Percentiles rank a stretch among this genome's conserved stretches.
These are phyloP conservation scores for Talaromyces sp. DNA, from an alignment of 2,329 filamentous ascomycete genomes.

Conservation along the genomic window DNA sequence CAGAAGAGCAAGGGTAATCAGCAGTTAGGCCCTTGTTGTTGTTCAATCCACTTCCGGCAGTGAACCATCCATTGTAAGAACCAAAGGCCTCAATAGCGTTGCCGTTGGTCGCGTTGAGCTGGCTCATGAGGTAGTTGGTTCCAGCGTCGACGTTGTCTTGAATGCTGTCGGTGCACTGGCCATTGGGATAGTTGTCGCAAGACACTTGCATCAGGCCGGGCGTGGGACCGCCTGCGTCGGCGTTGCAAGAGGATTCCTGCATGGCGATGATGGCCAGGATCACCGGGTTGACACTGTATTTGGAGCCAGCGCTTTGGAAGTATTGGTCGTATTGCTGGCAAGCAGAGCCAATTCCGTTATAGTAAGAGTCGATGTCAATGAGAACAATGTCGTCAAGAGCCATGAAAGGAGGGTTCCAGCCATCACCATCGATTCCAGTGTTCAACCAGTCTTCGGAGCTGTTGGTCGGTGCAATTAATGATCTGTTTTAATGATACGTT, in stretches of 20 bases:
- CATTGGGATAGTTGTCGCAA: constrained; percentile 31
- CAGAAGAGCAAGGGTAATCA: constrained; percentile 21
- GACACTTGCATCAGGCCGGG: constrained; percentile 33
- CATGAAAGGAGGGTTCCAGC: constrained; percentile 31
- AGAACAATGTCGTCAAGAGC: constrained; percentile 14
- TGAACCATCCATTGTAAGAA: constrained; percentile 34
- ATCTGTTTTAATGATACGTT: too few species aligned
- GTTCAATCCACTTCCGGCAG: constrained; percentile 22
- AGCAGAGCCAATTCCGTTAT: constrained; percentile 12
- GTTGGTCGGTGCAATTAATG: not conserved
- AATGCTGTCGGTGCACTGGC: constrained; percentile 26
- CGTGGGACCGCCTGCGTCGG: constrained; percentile 26
- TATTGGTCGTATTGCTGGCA: constrained; percentile 27
- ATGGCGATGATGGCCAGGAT: constrained; percentile 32
- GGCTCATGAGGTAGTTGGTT: constrained; percentile 22
- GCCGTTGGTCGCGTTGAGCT: constrained; percentile 18
- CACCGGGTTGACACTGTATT: constrained; percentile 28
- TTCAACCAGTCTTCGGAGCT: constrained; percentile 8
- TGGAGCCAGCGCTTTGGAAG: constrained; percentile 25
- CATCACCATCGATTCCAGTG: constrained; percentile 11
- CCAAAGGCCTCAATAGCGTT: constrained; percentile 30
- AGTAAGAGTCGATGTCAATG: constrained; percentile 14
- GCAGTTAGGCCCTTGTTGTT: constrained; percentile 23
- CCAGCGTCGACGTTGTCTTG: constrained; percentile 32
- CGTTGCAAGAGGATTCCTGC: constrained; percentile 33